phyloP scores from a whole-genome alignment of 768 basidiomycete genomes.

The Macrocybe gigantea region DNA sequence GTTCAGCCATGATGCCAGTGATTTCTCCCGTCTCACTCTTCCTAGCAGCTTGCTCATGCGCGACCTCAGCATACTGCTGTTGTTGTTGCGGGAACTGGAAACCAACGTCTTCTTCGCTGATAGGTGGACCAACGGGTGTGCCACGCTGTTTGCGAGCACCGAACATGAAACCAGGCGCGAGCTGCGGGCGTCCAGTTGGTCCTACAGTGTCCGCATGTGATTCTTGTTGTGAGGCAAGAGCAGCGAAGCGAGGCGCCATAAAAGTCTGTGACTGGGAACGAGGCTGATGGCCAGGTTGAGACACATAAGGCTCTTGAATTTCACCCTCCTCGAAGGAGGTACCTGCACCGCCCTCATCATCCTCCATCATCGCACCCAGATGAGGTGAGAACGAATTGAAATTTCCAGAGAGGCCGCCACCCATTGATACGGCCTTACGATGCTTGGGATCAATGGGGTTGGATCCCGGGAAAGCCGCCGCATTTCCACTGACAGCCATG shows the following conservation, averaged over 20 bases:
- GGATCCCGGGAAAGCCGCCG: constrained; percentile 55
- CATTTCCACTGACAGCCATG: constrained; percentile 62
- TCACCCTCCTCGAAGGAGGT: constrained; percentile 72
- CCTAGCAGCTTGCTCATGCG: constrained; percentile 33
- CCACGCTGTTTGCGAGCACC: constrained; percentile 57
- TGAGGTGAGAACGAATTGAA: constrained; percentile 74
- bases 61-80: constrained; percentile 18
- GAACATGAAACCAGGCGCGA: constrained; percentile 90
- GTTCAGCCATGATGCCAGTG: constrained; percentile 91
- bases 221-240: constrained; percentile 70
- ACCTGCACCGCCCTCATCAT: constrained; percentile 56
- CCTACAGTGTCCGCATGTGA: constrained; percentile 50
- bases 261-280: constrained; percentile 81
- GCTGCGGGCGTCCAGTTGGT: constrained; percentile 78
- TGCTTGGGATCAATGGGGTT: constrained; percentile 56
- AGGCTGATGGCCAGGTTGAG: constrained; percentile 54
- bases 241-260: constrained; percentile 84
- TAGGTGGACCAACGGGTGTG: constrained; percentile 60
- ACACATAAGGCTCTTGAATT: constrained; percentile 53
- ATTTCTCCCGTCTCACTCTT: constrained; percentile 72
- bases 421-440: constrained; percentile 77
- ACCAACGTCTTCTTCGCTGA: constrained; percentile 74
- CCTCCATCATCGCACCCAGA: constrained; percentile 81
- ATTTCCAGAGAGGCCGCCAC: constrained; percentile 50
- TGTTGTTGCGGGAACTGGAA: constrained; percentile 73